These are phyloP conservation scores for Myxozyma nipponensis DNA, from an alignment of 805 yeast genomes.

Conservation along the genomic window DNA sequence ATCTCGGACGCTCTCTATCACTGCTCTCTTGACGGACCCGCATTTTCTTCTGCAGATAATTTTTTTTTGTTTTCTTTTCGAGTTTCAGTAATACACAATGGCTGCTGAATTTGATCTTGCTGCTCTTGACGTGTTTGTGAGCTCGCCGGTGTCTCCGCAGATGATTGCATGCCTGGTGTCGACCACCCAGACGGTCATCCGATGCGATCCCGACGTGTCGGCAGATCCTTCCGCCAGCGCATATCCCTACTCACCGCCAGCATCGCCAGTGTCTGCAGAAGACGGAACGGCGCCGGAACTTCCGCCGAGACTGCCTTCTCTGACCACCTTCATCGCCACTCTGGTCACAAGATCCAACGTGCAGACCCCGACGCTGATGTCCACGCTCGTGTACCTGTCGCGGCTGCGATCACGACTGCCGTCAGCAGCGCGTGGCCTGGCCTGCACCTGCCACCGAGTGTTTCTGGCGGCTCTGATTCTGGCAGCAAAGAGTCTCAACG, in stretches of 20 bases:
- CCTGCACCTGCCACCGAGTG: conserved; percentile 86
- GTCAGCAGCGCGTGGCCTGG: conserved; percentile 81
- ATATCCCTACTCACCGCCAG: conserved; percentile 39
- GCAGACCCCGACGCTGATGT: conserved; percentile 92
- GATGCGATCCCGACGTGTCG: conserved; percentile 35
- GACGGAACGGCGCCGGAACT: neutral
- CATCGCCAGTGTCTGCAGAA: conserved; percentile 36
- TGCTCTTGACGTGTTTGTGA: conserved; percentile 42
- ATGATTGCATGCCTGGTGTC: conserved; percentile 45
- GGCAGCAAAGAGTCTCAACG: conserved; percentile 90
- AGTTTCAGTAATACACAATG: neutral
- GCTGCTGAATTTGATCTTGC: conserved; percentile 21
- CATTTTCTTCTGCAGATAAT: too few species aligned
- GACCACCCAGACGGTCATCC: conserved; percentile 40
- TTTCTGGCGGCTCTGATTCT: conserved; percentile 83
- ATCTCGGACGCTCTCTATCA: neutral
- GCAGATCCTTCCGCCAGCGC: conserved; percentile 33
- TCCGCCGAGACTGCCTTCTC: conserved; percentile 40
- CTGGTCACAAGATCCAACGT: conserved; percentile 81
- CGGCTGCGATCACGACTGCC: conserved; percentile 77
- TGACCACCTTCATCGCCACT: conserved; percentile 63
- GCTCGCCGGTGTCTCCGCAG: conserved; percentile 41
- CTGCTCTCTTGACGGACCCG: too few species aligned
- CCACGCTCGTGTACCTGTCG: conserved; percentile 77
- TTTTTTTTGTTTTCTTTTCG: neutral